phyloP scores from a whole-genome alignment of 169 alveolate genomes.

The Cryptosporidium ubiquitum region DNA sequence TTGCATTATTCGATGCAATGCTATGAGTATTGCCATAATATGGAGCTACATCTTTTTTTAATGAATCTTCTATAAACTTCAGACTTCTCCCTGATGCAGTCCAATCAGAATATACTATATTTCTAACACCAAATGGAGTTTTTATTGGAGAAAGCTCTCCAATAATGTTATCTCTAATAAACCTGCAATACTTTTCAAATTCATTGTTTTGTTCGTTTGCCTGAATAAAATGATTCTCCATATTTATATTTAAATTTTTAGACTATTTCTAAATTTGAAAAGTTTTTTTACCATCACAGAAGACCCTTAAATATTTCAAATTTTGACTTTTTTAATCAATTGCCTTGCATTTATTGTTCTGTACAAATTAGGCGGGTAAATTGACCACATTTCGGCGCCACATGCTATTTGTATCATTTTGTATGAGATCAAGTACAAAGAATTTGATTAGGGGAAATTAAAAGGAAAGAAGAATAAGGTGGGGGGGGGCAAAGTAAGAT shows the following conservation, averaged over 20 bases:
- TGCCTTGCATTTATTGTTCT: background rate
- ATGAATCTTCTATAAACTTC: constrained; percentile 85
- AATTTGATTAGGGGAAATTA: background rate
- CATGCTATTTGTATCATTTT: background rate
- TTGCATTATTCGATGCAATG: constrained; percentile 85
- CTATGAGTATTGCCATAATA: constrained; percentile 90
- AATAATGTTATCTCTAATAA: constrained; percentile 49
- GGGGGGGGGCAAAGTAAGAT: background rate
- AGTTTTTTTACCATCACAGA: background rate
- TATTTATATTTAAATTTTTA: background rate
- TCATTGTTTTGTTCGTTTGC: constrained; percentile 3
- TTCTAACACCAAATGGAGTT: constrained; percentile 87
- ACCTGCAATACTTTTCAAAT: constrained; percentile 43
- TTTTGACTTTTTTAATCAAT: background rate
- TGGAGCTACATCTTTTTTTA: constrained; percentile 82
- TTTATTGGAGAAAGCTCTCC: constrained; percentile 70
- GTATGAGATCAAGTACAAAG: background rate
- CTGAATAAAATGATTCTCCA: constrained; percentile 15
- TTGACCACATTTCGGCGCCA: background rate
- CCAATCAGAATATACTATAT: constrained; percentile 87
- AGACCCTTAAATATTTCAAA: background rate
- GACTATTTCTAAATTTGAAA: background rate
- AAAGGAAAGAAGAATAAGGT: background rate
- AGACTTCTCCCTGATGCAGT: constrained; percentile 89
- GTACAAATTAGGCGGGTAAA: background rate